Conservation (phyloP, 176 grass and related monocot genomes). For the Oryza glumipatula region DNA sequence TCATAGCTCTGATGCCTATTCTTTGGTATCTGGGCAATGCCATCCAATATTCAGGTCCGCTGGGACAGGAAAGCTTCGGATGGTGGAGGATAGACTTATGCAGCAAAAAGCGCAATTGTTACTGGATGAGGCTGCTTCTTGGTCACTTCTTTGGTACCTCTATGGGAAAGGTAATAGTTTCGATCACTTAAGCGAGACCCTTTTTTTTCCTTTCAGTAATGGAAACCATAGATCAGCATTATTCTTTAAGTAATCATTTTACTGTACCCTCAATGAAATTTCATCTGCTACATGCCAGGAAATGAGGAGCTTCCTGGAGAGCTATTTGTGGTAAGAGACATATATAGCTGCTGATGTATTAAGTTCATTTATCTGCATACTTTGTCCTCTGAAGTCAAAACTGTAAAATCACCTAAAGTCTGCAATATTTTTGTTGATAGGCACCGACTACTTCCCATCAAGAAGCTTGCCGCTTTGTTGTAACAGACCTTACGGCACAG, state of each 20-base stretch:
- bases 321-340: constrained; percentile 64
- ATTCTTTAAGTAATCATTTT: constrained; percentile 30
- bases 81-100: constrained; percentile 87
- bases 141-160: constrained; percentile 98
- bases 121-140: constrained; percentile 94
- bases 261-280: constrained; percentile 42
- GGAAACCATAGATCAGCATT: constrained; percentile 5
- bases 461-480: constrained; percentile 82
- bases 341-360: neutral
- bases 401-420: constrained; percentile 17
- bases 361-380: neutral
- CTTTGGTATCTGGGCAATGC: constrained; percentile 7
- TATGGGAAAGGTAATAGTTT: constrained; percentile 83
- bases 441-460: constrained; percentile 89
- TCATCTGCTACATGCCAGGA: constrained; percentile 59
- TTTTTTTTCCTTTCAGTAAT: constrained; percentile 22
- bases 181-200: neutral
- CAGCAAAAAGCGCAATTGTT: constrained; percentile 85
- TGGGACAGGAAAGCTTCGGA: constrained; percentile 59
- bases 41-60: constrained; percentile 62
- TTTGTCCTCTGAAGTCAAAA: neutral
- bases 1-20: constrained; percentile 12
- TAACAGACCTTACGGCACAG: constrained; percentile 69
- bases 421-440: constrained; percentile 51
- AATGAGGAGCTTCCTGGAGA: constrained; percentile 82